Conservation (phyloP, 176 grass and related monocot genomes). For the Eragrostis nindensis region DNA sequence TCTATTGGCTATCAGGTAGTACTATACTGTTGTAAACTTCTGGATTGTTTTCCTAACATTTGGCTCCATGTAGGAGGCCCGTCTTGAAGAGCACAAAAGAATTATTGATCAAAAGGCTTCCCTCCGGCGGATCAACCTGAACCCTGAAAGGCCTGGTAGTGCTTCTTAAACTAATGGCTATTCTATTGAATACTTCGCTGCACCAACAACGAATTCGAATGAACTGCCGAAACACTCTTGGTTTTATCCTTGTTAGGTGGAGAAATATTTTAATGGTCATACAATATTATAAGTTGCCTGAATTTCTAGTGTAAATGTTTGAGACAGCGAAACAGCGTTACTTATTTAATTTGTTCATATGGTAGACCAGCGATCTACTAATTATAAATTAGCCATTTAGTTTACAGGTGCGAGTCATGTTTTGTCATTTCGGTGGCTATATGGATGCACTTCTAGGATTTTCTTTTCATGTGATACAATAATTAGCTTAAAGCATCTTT, state of each 20-base stretch:
- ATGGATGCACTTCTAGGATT: not conserved
- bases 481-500: not conserved
- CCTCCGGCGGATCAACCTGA: conserved; percentile 83
- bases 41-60: not conserved
- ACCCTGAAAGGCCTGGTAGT: conserved; percentile 94
- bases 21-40: not conserved
- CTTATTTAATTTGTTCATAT: not conserved
- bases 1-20: conserved; percentile 8
- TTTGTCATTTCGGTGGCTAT: conserved; percentile 6
- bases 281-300: conserved; percentile 5
- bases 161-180: conserved; percentile 2
- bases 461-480: not conserved
- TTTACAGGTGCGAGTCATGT: not conserved
- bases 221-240: conserved; percentile 15
- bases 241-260: conserved; percentile 13
- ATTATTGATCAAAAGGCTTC: conserved; percentile 72
- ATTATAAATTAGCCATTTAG: not conserved
- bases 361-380: not conserved
- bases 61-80: conserved; percentile 68
- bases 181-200: conserved; percentile 8
- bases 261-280: not conserved
- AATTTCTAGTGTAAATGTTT: conserved; percentile 19
- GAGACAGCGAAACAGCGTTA: not conserved
- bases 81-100: conserved; percentile 82
- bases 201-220: conserved; percentile 18